Evolutionary conservation across 164 flowering plant species (phyloP).

Genomic region (Nelumbo lutea): DNA sequence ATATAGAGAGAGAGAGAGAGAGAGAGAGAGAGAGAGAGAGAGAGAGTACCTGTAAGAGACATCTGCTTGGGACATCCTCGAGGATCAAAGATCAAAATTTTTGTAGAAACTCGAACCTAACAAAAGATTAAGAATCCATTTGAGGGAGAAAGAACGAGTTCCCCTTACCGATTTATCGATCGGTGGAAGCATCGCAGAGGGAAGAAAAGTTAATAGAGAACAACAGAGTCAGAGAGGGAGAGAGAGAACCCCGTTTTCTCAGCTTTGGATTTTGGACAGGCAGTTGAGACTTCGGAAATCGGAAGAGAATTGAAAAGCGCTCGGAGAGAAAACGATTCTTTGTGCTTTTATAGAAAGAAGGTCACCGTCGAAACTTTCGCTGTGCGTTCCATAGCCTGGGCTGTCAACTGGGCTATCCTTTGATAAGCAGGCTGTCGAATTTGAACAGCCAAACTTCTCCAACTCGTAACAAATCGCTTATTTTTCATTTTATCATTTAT

Average conservation of each 20-base stretch:
- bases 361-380: too few relatives aligned
- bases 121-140: not conserved
- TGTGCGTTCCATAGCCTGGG: too few relatives aligned
- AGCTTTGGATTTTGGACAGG: not conserved
- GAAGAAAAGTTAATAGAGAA: not conserved
- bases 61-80: conserved; percentile 27
- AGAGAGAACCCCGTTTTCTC: conserved; percentile 1
- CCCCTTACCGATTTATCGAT: not conserved
- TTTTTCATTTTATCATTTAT: too few relatives aligned
- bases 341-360: too few relatives aligned
- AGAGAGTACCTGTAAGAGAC: conserved; percentile 24
- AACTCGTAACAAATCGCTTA: too few relatives aligned
- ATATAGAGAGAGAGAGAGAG: not conserved
- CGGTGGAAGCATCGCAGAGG: not conserved
- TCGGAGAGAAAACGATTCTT: too few relatives aligned
- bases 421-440: too few relatives aligned
- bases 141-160: not conserved
- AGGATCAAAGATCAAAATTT: conserved; percentile 3
- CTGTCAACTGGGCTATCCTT: too few relatives aligned
- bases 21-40: not conserved
- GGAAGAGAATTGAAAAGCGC: too few relatives aligned
- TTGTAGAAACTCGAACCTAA: not conserved
- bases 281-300: too few relatives aligned
- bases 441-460: too few relatives aligned
- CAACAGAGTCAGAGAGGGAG: conserved; percentile 8